Evolutionary conservation across 139 green algal genomes (phyloP), one percentile per base, ranked within the genome.

Genomic region (Closterium sp.): DNA sequence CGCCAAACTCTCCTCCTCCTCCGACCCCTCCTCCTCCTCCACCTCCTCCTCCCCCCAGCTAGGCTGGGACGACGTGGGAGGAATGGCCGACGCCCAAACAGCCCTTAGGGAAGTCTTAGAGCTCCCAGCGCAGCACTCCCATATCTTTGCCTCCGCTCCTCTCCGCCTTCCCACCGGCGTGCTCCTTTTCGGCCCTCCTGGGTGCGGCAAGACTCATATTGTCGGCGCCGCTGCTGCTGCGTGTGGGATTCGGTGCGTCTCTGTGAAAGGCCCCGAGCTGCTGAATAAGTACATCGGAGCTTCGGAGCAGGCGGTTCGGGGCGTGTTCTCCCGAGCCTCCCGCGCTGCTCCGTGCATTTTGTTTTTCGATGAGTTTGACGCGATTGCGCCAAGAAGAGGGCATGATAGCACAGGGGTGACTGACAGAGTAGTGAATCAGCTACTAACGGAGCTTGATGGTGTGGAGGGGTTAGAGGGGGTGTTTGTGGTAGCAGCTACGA

Each of bases 361-460:
- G 22, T 99, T 99, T 95, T 99, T 99, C 94, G 98, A 99, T 91
- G 98, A 99, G 95, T 99, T 99, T 93, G 98, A 99, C 91, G 97
- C 98, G 86, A 98, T 99, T 62, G 98, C 97, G 17, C 97, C 97
- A 2, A 96, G 97, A 42, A 94, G 98, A 4, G 98, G 98, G 32
- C 97, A 98, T 89, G 98, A 99, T 95, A 98, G 97, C 91, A 99
- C 97, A 9, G 97, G 97, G 13, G 97, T 99, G 28, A 98, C 97
- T 0, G 97, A 99, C 95, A 96, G 98, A 9, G 97, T 99, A 50
- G 97, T 99, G 19, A 99, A 99, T 93, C 97, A 99, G 96, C 96
- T 99, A 90, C 95, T 99, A 73, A 99, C 98, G 4, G 97, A 99
- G 96, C 97, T 99, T 89, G 98, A 99, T 93, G 98, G 98, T 13